These are phyloP conservation scores for Chaetomium olivaceum DNA, from an alignment of 2,329 filamentous ascomycete species.

Conservation along the genomic window DNA sequence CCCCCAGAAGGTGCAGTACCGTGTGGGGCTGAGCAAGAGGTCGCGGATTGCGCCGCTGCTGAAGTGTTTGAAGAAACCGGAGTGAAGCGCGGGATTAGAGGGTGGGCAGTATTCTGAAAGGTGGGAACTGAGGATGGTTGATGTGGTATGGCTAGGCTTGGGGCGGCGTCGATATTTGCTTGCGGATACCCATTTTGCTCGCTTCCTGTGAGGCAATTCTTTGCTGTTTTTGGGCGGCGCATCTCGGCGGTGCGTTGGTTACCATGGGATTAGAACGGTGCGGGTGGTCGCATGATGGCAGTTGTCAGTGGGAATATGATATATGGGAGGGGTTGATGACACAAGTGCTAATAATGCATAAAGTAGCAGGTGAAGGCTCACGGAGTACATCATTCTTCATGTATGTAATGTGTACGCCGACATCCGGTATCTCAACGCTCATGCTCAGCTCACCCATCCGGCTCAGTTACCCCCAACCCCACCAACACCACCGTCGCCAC, in stretches of 20 bases:
- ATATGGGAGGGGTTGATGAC: not conserved
- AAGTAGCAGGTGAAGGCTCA: not conserved
- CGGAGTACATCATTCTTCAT: not conserved
- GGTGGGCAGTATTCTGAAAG: not conserved
- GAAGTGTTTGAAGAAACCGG: conserved; percentile 48
- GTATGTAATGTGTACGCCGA: not conserved
- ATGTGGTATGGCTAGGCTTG: not conserved
- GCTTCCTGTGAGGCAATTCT: not conserved
- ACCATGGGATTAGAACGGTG: not conserved
- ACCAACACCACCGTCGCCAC: conserved; percentile 32
- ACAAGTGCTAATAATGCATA: not conserved
- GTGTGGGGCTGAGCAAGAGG: conserved; percentile 54
- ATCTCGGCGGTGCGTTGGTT: not conserved
- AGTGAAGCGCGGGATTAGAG: not conserved
- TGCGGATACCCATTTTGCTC: conserved; percentile 6
- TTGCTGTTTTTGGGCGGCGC: not conserved
- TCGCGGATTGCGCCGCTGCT: conserved; percentile 53
- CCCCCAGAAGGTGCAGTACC: conserved; percentile 45
- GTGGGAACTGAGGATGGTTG: not conserved
- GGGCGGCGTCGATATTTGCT: conserved; percentile 1
- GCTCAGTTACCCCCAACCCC: conserved; percentile 27
- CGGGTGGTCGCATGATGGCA: not conserved
- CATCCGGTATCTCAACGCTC: not conserved
- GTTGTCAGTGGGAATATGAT: not conserved
- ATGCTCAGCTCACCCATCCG: conserved; percentile 23